Percentiles rank a stretch among this genome's conserved stretches.
Conservation (phyloP, 2,329 filamentous ascomycete species). For the Colletotrichum lupini region DNA sequence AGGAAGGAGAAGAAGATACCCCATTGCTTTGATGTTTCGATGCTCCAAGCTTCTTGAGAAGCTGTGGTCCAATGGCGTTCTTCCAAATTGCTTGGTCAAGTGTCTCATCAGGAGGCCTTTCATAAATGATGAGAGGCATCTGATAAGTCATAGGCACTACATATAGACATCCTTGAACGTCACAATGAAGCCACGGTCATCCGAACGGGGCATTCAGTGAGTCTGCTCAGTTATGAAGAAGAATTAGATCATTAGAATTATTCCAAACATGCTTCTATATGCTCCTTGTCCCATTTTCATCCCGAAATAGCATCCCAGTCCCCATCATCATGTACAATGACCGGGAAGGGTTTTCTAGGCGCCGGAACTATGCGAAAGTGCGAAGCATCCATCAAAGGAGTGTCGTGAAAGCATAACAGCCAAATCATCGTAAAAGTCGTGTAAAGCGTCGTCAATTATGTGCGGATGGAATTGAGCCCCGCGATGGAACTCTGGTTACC, state of each 20-base stretch:
- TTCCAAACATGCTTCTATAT: background rate
- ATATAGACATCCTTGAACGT: background rate
- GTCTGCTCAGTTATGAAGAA: background rate
- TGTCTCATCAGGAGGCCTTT: background rate
- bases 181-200: background rate
- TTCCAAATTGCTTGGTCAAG: background rate
- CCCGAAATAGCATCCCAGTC: background rate
- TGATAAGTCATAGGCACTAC: background rate
- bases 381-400: background rate
- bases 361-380: conserved; percentile 3
- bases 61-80: background rate
- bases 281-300: background rate
- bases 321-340: too few relatives aligned
- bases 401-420: background rate
- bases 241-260: conserved; percentile 18
- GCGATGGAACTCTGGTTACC: background rate
- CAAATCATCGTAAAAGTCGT: background rate
- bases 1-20: background rate
- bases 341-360: background rate
- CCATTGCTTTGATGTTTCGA: background rate
- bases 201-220: background rate
- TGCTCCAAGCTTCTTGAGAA: background rate
- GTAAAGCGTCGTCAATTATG: background rate
- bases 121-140: background rate
- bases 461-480: background rate